Conservation (phyloP, 2,329 filamentous ascomycete species). For the Exophiala xenobiotica region DNA sequence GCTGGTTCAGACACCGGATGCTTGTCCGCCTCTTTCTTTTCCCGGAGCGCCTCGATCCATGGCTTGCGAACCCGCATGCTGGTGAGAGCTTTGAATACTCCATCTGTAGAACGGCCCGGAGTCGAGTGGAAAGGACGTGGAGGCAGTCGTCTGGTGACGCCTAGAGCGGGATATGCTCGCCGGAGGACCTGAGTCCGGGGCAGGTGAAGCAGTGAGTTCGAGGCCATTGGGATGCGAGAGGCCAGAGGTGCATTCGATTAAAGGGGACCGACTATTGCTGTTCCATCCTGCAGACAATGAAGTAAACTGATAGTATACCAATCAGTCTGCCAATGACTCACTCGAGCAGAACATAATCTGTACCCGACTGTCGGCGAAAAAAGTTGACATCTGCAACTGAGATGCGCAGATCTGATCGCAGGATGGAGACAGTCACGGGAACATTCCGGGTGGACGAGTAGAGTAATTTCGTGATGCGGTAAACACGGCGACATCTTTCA, state of each 20-base stretch:
- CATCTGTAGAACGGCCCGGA: conserved; percentile 47
- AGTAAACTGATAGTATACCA: not conserved
- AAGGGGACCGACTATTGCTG: not conserved
- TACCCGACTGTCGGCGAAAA: not conserved
- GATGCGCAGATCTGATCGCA: not conserved
- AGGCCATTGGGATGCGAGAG: conserved; percentile 6
- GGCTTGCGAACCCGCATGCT: conserved; percentile 63
- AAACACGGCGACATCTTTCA: too few relatives aligned
- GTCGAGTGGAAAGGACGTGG: conserved; percentile 18
- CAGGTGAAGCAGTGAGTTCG: conserved; percentile 1
- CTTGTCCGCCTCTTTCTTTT: conserved; percentile 48
- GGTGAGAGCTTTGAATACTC: conserved; percentile 60
- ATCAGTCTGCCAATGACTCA: not conserved
- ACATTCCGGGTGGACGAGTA: not conserved
- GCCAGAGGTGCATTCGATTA: not conserved
- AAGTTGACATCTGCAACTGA: too few relatives aligned
- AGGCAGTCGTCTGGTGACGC: not conserved
- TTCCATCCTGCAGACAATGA: not conserved
- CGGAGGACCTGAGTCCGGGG: conserved; percentile 1
- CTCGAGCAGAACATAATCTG: not conserved
- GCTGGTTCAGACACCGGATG: conserved; percentile 25
- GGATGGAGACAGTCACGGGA: not conserved
- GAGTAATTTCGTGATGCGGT: too few relatives aligned
- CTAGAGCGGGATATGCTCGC: not conserved
- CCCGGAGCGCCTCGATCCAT: conserved; percentile 65